Evolutionary conservation across 2,329 filamentous ascomycete species (phyloP).

Genomic region (Aspergillus ruber): DNA sequence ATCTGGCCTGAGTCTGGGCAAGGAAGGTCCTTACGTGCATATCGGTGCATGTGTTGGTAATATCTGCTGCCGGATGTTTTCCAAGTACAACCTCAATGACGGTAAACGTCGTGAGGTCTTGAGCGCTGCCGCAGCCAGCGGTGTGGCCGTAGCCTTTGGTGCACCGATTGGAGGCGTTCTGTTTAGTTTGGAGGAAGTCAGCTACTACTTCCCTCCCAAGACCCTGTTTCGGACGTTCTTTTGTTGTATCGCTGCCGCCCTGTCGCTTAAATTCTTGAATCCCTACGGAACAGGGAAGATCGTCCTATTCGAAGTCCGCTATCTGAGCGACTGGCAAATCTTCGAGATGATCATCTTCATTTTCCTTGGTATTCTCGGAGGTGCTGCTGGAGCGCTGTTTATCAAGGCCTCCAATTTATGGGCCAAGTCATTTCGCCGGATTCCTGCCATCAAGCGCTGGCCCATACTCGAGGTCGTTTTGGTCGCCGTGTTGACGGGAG

Average conservation of each 20-base stretch:
- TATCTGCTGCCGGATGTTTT: conserved; percentile 86
- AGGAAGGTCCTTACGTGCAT: conserved; percentile 95
- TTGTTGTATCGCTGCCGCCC: conserved; percentile 84
- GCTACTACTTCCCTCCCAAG: conserved; percentile 94
- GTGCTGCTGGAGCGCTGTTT: conserved; percentile 79
- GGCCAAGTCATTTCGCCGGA: conserved; percentile 81
- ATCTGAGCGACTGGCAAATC: conserved; percentile 83
- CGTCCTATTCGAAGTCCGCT: conserved; percentile 91
- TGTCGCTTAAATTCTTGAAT: conserved; percentile 90
- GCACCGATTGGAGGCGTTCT: conserved; percentile 84
- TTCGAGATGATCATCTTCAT: conserved; percentile 86
- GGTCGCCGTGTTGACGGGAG: conserved; percentile 75
- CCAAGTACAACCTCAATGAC: conserved; percentile 90
- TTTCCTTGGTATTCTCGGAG: conserved; percentile 77
- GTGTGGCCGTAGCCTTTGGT: conserved; percentile 90
- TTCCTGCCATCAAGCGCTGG: conserved; percentile 70
- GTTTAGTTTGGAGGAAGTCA: conserved; percentile 90
- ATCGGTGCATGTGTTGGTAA: conserved; percentile 94
- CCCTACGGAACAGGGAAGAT: conserved; percentile 96
- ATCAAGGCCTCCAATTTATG: conserved; percentile 91
- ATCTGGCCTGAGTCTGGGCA: conserved; percentile 87
- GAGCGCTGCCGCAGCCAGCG: conserved; percentile 86
- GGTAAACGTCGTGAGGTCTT: conserved; percentile 88
- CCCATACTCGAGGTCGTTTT: conserved; percentile 83
- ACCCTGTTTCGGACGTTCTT: conserved; percentile 97